Percentiles rank a stretch among this genome's conserved stretches.
Evolutionary conservation across 257 asterid species (phyloP).

Genomic region (Jaltomata sinuosa): DNA sequence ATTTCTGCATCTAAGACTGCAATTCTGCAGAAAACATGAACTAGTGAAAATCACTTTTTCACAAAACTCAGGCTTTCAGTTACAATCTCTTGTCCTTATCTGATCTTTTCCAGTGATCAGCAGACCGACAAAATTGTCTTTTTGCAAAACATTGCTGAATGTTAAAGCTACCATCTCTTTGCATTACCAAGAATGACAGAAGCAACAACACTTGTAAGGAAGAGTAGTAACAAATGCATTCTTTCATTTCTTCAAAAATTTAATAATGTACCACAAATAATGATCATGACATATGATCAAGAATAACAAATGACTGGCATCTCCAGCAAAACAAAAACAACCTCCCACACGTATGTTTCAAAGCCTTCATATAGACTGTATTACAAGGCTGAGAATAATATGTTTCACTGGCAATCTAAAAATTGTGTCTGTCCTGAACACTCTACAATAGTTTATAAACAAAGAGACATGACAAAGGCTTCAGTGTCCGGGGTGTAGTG

Average conservation of each 20-base stretch:
- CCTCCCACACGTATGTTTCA: background rate
- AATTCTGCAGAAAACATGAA: background rate
- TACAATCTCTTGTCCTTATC: background rate
- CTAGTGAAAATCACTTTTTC: background rate
- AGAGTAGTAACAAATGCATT: background rate
- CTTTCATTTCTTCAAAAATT: background rate
- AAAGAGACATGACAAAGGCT: background rate
- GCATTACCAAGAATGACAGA: background rate
- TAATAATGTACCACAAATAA: background rate
- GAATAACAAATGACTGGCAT: background rate
- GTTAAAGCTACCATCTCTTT: background rate
- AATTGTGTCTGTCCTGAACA: background rate
- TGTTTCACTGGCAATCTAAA: background rate
- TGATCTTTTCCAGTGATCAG: background rate
- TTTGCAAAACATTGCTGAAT: background rate
- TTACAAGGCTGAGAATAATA: background rate
- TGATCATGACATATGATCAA: background rate
- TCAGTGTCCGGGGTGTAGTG: background rate
- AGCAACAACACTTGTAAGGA: background rate
- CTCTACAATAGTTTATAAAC: background rate
- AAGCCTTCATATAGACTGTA: background rate
- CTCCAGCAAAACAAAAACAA: background rate
- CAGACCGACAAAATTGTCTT: background rate
- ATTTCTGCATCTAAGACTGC: background rate
- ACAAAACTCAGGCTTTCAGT: background rate